Evolutionary conservation across 164 flowering plant species (phyloP).

Genomic region (Tetrastigma voinierianum): DNA sequence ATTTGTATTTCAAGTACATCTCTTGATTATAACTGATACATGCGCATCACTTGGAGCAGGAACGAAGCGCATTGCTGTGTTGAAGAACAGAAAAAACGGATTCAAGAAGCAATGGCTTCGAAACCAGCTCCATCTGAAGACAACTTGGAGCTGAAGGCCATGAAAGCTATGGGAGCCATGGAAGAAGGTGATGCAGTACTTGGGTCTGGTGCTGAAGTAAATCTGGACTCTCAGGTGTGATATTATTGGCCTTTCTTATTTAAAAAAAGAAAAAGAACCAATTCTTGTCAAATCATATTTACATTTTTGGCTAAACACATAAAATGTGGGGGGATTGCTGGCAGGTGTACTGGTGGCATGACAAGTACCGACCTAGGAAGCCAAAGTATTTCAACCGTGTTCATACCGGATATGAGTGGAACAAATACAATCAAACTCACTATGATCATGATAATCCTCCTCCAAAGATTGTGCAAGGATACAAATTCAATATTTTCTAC

Average conservation of each 20-base stretch:
- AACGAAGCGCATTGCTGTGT: conserved; percentile 66
- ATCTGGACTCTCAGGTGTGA: conserved; percentile 89
- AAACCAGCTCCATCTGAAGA: conserved; percentile 66
- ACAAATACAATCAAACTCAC: conserved; percentile 98
- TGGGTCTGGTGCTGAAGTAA: conserved; percentile 92
- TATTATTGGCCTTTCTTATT: background rate
- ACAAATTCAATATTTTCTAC: conserved; percentile 93
- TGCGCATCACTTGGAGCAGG: conserved; percentile 38
- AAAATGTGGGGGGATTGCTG: conserved; percentile 35
- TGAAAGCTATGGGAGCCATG: conserved; percentile 91
- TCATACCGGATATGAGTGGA: conserved; percentile 99
- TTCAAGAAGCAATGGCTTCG: conserved; percentile 74
- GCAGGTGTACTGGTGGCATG: conserved; percentile 99
- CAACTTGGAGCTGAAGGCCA: conserved; percentile 72
- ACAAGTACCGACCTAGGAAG: conserved; percentile 95
- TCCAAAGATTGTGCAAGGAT: conserved; percentile 97
- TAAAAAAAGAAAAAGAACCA: too few relatives aligned
- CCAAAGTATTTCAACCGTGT: conserved; percentile 99
- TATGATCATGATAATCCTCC: conserved; percentile 99
- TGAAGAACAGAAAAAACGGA: conserved; percentile 73
- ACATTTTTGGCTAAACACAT: background rate
- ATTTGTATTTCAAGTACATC: background rate
- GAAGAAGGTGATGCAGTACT: conserved; percentile 96
- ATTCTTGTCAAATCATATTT: background rate
- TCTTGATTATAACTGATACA: background rate